A percentile compares a stretch with the other conserved stretches of the same genome.
Evolutionary conservation across 192 early-diverging fungal species (phyloP).

Genomic region (Coemansia aciculifera): DNA sequence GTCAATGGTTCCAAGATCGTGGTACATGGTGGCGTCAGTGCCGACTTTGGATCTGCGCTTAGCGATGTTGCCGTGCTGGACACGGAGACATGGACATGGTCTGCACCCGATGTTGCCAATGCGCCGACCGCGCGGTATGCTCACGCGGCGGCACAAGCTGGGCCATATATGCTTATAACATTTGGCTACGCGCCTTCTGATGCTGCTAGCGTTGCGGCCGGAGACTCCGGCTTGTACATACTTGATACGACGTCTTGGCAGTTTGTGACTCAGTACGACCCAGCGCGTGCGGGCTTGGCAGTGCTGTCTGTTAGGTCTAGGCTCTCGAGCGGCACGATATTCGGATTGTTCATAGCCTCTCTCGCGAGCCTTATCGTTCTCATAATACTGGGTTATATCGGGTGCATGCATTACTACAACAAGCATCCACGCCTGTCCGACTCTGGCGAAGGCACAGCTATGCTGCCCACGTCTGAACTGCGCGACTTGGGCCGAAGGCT

Average conservation of each 20-base stretch:
- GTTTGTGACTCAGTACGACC: conserved; percentile 40
- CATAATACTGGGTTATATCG: conserved; percentile 35
- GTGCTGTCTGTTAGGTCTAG: conserved; percentile 24
- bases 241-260: conserved; percentile 43
- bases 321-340: conserved; percentile 45
- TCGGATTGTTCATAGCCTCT: conserved; percentile 46
- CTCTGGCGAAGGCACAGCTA: conserved; percentile 21
- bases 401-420: conserved; percentile 49
- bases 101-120: conserved; percentile 10
- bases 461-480: conserved; percentile 40
- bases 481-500: conserved; percentile 39
- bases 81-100: conserved; percentile 50
- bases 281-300: conserved; percentile 27
- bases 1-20: conserved; percentile 38
- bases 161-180: conserved; percentile 45
- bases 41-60: conserved; percentile 28
- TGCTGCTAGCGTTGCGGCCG: neutral
- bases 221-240: conserved; percentile 41
- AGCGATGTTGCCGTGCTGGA: conserved; percentile 52
- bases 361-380: conserved; percentile 31
- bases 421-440: conserved; percentile 36
- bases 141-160: conserved; percentile 40
- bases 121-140: conserved; percentile 39
- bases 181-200: conserved; percentile 29
- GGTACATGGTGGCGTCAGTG: conserved; percentile 44